Percentiles rank a stretch among this genome's conserved stretches.
Conservation (phyloP, 2,329 filamentous ascomycete species). For the Fusarium tuaranense region DNA sequence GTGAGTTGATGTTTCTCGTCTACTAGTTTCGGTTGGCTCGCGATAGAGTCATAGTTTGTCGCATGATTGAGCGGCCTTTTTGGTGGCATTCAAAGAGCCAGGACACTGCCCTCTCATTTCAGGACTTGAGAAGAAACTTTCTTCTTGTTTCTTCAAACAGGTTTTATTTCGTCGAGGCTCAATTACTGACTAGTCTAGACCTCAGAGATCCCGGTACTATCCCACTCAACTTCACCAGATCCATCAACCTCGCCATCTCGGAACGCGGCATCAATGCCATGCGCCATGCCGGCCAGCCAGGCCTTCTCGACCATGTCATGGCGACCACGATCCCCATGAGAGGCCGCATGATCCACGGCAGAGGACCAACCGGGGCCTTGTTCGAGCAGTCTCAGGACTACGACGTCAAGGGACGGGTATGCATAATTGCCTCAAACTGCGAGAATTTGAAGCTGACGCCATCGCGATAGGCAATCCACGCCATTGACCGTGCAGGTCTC, state of each 20-base stretch:
- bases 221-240: slow-evolving; percentile 95
- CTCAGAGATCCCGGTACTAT: slow-evolving; percentile 84
- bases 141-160: neutral
- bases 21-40: slow-evolving; percentile 4
- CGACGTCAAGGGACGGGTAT: slow-evolving; percentile 86
- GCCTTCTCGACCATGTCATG: slow-evolving; percentile 80
- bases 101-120: neutral
- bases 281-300: slow-evolving; percentile 73
- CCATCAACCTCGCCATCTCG: slow-evolving; percentile 96
- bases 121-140: neutral
- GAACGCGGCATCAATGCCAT: slow-evolving; percentile 94
- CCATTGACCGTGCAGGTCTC: slow-evolving; percentile 84
- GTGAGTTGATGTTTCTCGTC: slow-evolving; percentile 63
- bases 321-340: slow-evolving; percentile 89
- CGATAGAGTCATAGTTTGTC: slow-evolving; percentile 7
- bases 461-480: slow-evolving; percentile 77
- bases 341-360: slow-evolving; percentile 95
- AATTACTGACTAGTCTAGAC: slow-evolving; percentile 68
- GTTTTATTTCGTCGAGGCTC: slow-evolving; percentile 11
- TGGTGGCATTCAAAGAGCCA: neutral
- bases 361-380: slow-evolving; percentile 70
- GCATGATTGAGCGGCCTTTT: neutral
- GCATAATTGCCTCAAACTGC: slow-evolving; percentile 44
- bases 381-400: slow-evolving; percentile 90
- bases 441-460: slow-evolving; percentile 14